A percentile compares a stretch with the other conserved stretches of the same genome.
Evolutionary conservation across 2,329 filamentous ascomycete species (phyloP).

Genomic region (Aspergillus latus): DNA sequence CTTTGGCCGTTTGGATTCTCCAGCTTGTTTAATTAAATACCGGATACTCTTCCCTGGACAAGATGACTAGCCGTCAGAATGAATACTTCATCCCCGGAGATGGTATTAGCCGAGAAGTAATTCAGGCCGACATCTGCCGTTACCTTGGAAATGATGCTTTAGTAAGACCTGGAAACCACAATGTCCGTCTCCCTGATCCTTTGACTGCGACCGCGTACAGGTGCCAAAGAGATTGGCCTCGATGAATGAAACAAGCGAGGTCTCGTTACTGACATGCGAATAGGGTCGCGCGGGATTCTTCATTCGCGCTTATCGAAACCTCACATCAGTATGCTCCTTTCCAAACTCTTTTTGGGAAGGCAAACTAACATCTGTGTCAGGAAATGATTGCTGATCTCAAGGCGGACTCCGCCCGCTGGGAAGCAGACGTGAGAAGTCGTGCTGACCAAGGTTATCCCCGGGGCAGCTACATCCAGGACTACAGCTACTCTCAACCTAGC

Average conservation of each 20-base stretch:
- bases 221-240: constrained; percentile 1
- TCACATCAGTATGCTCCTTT: constrained; percentile 65
- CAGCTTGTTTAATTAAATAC: constrained; percentile 26
- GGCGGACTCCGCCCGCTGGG: constrained; percentile 54
- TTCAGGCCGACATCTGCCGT: constrained; percentile 80
- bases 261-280: constrained; percentile 37
- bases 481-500: constrained; percentile 41
- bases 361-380: constrained; percentile 36
- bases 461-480: constrained; percentile 44
- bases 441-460: constrained; percentile 42
- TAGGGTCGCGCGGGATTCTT: constrained; percentile 70
- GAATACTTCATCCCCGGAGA: constrained; percentile 79
- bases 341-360: constrained; percentile 15
- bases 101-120: constrained; percentile 80
- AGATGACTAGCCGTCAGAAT: constrained; percentile 56
- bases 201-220: constrained; percentile 1
- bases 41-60: constrained; percentile 30
- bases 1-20: constrained; percentile 32
- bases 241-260: constrained; percentile 1
- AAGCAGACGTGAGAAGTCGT: constrained; percentile 43
- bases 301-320: constrained; percentile 75
- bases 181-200: constrained; percentile 55
- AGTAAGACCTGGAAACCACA: constrained; percentile 71
- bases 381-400: constrained; percentile 58
- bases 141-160: constrained; percentile 81